Conservation (phyloP, 2,329 filamentous ascomycete species). For the Colletotrichum plurivorum region DNA sequence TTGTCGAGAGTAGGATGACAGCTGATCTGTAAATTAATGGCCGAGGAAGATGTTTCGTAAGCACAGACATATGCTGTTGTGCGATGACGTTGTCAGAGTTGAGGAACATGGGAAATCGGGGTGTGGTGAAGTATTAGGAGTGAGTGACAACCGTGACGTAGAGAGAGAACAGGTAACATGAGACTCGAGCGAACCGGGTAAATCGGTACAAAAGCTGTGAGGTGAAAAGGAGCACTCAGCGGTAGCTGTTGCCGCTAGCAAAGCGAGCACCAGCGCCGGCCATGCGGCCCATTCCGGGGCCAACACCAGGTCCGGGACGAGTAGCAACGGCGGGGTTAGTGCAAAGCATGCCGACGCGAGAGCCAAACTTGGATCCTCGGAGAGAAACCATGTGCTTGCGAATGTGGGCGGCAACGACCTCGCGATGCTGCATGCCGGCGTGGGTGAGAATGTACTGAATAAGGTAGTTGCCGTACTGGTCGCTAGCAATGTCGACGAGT, state of each 20-base stretch:
- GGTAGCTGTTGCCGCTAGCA: conserved; percentile 65
- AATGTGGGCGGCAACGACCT: conserved; percentile 93
- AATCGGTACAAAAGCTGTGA: conserved; percentile 17
- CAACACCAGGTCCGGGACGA: conserved; percentile 87
- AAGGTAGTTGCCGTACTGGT: conserved; percentile 98
- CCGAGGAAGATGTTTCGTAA: conserved; percentile 62
- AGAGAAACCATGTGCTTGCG: conserved; percentile 99
- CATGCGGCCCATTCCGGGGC: conserved; percentile 73
- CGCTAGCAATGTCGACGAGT: conserved; percentile 96
- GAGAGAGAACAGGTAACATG: conserved; percentile 21
- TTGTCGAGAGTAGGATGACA: conserved; percentile 70
- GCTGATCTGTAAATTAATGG: conserved; percentile 68
- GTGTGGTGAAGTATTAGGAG: conserved; percentile 11
- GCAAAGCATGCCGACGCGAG: conserved; percentile 98
- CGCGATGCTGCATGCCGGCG: conserved; percentile 87
- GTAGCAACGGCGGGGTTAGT: conserved; percentile 93
- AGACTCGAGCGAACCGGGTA: conserved; percentile 48
- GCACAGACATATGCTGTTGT: conserved; percentile 60
- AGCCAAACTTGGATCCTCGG: conserved; percentile 97
- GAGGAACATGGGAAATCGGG: conserved; percentile 50
- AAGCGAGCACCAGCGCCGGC: conserved; percentile 70
- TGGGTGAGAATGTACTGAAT: conserved; percentile 98
- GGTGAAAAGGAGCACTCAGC: conserved; percentile 54
- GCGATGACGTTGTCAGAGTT: conserved; percentile 50
- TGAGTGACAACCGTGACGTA: conserved; percentile 32